Evolutionary conservation across 495 filamentous ascomycete genomes (phyloP).

Genomic region (Daldinia grandis): DNA sequence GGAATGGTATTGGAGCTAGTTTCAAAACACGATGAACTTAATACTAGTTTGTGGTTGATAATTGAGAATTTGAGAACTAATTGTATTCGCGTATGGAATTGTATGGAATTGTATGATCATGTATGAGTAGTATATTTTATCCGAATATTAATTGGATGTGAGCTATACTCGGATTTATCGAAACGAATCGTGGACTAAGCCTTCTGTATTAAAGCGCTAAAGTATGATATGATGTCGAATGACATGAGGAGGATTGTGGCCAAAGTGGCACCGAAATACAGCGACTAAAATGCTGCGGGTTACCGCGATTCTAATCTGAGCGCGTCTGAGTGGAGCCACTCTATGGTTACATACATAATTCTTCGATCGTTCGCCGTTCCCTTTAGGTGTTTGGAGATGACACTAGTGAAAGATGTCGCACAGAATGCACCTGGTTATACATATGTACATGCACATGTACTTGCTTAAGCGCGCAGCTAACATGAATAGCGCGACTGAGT

Average conservation of each 20-base stretch:
- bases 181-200: neutral
- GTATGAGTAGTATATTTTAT: slow-evolving; percentile 11
- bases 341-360: neutral
- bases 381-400: too few species aligned
- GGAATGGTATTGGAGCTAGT: neutral
- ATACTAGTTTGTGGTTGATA: neutral
- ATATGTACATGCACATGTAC: too few species aligned
- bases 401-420: neutral
- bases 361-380: neutral
- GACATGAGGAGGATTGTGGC: slow-evolving; percentile 16
- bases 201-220: slow-evolving; percentile 8
- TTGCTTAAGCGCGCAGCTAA: neutral
- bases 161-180: neutral
- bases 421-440: neutral
- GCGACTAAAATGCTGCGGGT: neutral
- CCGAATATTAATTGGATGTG: slow-evolving; percentile 33
- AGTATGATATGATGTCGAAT: slow-evolving; percentile 39
- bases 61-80: slow-evolving; percentile 8
- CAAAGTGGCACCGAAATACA: neutral
- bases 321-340: slow-evolving; percentile 1
- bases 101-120: neutral
- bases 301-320: neutral
- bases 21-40: neutral
- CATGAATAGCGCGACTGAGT: neutral
- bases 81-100: slow-evolving; percentile 1